Conservation (phyloP, 2,329 filamentous ascomycete genomes). For the Aspergillus aculeatinus region DNA sequence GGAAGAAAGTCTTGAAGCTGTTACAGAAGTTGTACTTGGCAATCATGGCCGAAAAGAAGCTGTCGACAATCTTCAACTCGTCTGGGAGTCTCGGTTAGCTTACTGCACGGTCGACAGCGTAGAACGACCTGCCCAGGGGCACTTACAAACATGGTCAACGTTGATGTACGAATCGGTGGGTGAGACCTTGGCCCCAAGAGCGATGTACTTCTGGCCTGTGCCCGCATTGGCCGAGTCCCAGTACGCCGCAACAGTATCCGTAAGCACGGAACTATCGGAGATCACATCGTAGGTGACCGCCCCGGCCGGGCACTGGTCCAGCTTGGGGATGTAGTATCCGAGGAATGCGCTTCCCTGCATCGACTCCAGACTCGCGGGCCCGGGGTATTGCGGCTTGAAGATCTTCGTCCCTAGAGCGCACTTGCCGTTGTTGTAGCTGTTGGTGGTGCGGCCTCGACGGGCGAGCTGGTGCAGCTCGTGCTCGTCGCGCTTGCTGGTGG, state of each 20-base stretch:
- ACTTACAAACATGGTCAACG: conserved; percentile 7
- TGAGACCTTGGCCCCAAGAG: background rate
- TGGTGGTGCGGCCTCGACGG: background rate
- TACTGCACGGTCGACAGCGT: no score
- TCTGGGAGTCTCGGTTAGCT: background rate
- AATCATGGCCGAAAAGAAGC: background rate
- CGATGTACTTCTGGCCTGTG: background rate
- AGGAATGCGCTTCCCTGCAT: background rate
- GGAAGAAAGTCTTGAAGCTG: conserved; percentile 1
- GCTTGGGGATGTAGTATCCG: background rate
- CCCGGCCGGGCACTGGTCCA: background rate
- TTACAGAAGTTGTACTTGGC: conserved; percentile 1
- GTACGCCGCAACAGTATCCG: background rate
- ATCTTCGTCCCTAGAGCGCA: background rate
- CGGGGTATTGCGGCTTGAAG: conserved; percentile 1
- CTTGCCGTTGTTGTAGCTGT: background rate
- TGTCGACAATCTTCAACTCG: conserved; percentile 1
- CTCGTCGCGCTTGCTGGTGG: background rate
- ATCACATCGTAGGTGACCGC: background rate
- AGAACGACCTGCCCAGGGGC: background rate
- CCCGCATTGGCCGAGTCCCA: background rate
- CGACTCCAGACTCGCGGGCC: background rate
- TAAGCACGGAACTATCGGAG: background rate
- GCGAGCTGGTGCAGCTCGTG: background rate
- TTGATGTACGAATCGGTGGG: background rate